Conservation (phyloP, 1,284 basidiomycete genomes). For the Takashimella koratensis region DNA sequence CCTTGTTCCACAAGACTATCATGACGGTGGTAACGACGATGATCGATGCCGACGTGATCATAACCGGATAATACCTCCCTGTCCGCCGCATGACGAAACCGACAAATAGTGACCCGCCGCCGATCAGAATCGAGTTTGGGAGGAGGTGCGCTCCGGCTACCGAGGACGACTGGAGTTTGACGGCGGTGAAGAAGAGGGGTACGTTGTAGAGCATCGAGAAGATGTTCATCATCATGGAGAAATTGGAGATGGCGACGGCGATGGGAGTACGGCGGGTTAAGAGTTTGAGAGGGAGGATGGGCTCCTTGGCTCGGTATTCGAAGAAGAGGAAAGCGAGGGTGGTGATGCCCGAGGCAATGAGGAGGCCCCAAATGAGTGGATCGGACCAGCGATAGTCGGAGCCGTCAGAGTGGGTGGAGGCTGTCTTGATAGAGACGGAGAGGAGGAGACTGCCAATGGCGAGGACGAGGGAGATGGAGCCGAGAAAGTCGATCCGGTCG, state of each 20-base stretch:
- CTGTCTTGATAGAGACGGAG: constrained; percentile 72
- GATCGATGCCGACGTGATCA: constrained; percentile 17
- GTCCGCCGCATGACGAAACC: constrained; percentile 82
- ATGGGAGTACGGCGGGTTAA: constrained; percentile 64
- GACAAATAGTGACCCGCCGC: constrained; percentile 74
- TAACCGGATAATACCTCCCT: constrained; percentile 68
- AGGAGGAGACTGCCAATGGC: constrained; percentile 70
- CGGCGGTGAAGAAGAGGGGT: constrained; percentile 87
- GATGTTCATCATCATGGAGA: constrained; percentile 59
- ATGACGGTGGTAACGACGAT: constrained; percentile 23
- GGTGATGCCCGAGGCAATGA: constrained; percentile 57
- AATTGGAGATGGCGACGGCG: constrained; percentile 73
- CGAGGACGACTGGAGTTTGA: constrained; percentile 67
- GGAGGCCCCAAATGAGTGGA: constrained; percentile 63
- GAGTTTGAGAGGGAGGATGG: constrained; percentile 77
- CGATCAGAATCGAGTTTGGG: constrained; percentile 61
- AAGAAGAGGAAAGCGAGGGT: constrained; percentile 61
- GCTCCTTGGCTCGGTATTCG: constrained; percentile 70
- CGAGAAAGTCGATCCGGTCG: constrained; percentile 73
- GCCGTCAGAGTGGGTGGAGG: constrained; percentile 20
- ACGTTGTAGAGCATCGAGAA: constrained; percentile 85
- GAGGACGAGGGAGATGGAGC: constrained; percentile 69
- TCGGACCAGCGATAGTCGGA: constrained; percentile 58
- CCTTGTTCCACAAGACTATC: constrained; percentile 29
- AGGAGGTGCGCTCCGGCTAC: constrained; percentile 76